phyloP scores from a whole-genome alignment of 2,329 filamentous ascomycete species.

The Exophiala oligosperma region DNA sequence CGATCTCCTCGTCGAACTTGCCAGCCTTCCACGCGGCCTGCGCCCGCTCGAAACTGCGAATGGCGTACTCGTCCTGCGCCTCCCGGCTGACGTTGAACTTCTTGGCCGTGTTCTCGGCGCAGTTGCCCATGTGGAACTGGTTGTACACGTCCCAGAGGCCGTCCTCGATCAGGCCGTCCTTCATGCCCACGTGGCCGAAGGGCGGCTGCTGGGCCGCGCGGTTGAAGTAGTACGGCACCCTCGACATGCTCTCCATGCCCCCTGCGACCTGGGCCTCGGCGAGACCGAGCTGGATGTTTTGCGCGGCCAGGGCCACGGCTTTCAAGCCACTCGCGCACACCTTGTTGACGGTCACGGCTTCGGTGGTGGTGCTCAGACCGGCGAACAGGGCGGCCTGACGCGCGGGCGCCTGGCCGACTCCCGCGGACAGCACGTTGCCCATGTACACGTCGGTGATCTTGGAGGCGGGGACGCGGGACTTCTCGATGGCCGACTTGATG shows the following conservation, averaged over 20 bases:
- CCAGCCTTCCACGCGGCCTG: constrained; percentile 84
- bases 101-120: constrained; percentile 91
- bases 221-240: constrained; percentile 86
- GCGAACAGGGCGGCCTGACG: constrained; percentile 89
- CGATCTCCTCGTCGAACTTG: constrained; percentile 86
- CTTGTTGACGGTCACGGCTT: constrained; percentile 95
- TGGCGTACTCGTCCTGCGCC: constrained; percentile 88
- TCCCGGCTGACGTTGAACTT: constrained; percentile 77
- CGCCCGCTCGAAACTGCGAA: constrained; percentile 83
- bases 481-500: constrained; percentile 86
- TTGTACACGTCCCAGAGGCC: constrained; percentile 96
- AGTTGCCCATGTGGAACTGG: constrained; percentile 97
- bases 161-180: constrained; percentile 92
- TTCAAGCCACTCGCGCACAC: constrained; percentile 96
- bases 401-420: constrained; percentile 85
- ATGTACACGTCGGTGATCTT: constrained; percentile 94
- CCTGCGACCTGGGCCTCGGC: constrained; percentile 87
- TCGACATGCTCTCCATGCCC: constrained; percentile 98
- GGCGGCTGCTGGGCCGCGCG: constrained; percentile 78
- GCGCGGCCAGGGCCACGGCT: constrained; percentile 83
- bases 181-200: constrained; percentile 83
- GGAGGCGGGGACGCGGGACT: constrained; percentile 76
- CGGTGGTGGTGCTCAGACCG: constrained; percentile 75
- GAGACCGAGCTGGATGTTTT: constrained; percentile 90
- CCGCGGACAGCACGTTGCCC: constrained; percentile 88